Evolutionary conservation across 352 stramenopile species (phyloP), one percentile per base, ranked within the genome.

Genomic region (Pythium aquatile): DNA sequence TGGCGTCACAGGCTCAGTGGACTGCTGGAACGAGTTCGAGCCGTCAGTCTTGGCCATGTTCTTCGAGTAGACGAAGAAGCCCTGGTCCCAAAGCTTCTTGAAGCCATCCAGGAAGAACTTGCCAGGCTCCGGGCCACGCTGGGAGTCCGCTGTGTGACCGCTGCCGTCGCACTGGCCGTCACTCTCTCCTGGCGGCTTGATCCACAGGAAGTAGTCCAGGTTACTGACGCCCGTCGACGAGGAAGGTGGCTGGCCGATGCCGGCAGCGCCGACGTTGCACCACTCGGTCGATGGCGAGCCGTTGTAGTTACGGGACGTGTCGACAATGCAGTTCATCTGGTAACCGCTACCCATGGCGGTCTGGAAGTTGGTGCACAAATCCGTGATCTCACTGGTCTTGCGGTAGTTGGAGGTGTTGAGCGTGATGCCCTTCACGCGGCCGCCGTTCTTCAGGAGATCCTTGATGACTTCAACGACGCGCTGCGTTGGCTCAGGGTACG

Each of bases 331-430:
- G 63, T 77, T 44, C 35, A 69, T 51, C 13, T 59, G 55, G 1
- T 40, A 73, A 3, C 70, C 24, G 28, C 29, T 46, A 28, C 42
- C 33, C 7, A 83, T 24, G 72, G 71, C 69, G 17, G 44, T 75
- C 58, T 83, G 75, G 70, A 88, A 90, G 8, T 61, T 78, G 11
- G 53, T 63, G 63, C 83, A 92, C 40, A 86, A 70, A 5, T 61
- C 73, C 3, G 65, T 56, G 30, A 83, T 72, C 59, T 88, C 76
- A 17, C 71, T 61, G 7, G 60, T 89, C 1, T 69, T 79, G 6
- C 76, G 75, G 71, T 90, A 89, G 69, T 89, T 90, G 24, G 74
- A 82, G 46, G 79, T 89, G 68, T 91, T 91, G 59, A 91, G 75
- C 47, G 79, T 71, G 35, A 91, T 70, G 10, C 82, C 82, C 51